Evolutionary conservation across 257 asterid genomes (phyloP).

Genomic region (Gentiana macrophylla): DNA sequence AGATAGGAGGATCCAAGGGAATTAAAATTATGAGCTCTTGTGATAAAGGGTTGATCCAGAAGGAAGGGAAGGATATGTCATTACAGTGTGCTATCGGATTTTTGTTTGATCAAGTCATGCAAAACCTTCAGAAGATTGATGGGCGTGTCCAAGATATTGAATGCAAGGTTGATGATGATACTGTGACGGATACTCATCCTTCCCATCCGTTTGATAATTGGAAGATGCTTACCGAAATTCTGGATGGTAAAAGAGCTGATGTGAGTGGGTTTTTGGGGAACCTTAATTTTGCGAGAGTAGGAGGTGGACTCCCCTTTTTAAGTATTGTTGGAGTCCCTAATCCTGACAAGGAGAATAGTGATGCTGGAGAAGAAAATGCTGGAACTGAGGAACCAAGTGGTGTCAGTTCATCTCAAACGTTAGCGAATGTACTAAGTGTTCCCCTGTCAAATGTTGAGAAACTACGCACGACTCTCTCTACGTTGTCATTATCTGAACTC

Average conservation of each 20-base stretch:
- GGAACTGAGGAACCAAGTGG: slow-evolving; percentile 49
- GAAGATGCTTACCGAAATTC: slow-evolving; percentile 38
- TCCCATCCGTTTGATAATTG: slow-evolving; percentile 46
- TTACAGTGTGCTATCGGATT: slow-evolving; percentile 63
- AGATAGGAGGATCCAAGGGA: slow-evolving; percentile 18
- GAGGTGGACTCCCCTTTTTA: slow-evolving; percentile 72
- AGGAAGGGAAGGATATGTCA: slow-evolving; percentile 45
- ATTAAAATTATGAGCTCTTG: slow-evolving; percentile 5
- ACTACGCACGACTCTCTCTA: slow-evolving; percentile 68
- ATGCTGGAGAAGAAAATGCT: slow-evolving; percentile 35
- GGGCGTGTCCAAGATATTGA: slow-evolving; percentile 35
- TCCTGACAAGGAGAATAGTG: slow-evolving; percentile 45
- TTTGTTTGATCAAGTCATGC: slow-evolving; percentile 58
- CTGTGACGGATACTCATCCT: slow-evolving; percentile 17
- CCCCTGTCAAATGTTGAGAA: slow-evolving; percentile 96
- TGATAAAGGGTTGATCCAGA: slow-evolving; percentile 20
- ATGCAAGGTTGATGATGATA: slow-evolving; percentile 19
- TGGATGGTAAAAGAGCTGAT: slow-evolving; percentile 87
- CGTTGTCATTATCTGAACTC: slow-evolving; percentile 78
- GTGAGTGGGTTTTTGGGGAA: slow-evolving; percentile 63
- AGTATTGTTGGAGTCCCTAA: slow-evolving; percentile 58
- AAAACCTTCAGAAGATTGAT: slow-evolving; percentile 56
- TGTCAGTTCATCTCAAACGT: slow-evolving; percentile 44
- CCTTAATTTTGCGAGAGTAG: slow-evolving; percentile 84
- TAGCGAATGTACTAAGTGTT: slow-evolving; percentile 73